Evolutionary conservation across 163 green algal genomes (phyloP).

Genomic region (Chloromonas sp.): DNA sequence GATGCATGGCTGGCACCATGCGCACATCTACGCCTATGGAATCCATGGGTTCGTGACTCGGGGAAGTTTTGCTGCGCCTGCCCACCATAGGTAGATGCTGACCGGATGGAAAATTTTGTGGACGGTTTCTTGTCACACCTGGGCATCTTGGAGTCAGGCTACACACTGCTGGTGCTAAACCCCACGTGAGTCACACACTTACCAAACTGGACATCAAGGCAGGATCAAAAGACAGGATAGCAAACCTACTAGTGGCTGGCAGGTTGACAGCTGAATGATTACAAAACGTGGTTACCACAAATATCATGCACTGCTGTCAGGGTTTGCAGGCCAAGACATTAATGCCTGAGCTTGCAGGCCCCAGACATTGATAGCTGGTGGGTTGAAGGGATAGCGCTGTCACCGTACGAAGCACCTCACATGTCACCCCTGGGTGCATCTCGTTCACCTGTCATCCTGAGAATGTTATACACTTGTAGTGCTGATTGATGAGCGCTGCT

Average conservation of each 20-base stretch:
- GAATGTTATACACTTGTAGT: too few relatives aligned
- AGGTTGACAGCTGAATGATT: neutral
- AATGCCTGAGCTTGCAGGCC: too few relatives aligned
- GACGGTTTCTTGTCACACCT: conserved; percentile 43
- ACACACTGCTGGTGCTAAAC: conserved; percentile 57
- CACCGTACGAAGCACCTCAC: too few relatives aligned
- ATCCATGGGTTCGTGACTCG: neutral
- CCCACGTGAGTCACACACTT: conserved; percentile 22
- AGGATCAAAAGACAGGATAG: neutral
- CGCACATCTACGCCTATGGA: too few relatives aligned
- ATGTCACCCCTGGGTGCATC: too few relatives aligned
- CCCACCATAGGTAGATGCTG: conserved; percentile 41
- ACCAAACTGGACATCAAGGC: neutral
- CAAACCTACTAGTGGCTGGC: too few relatives aligned
- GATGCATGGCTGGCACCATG: too few relatives aligned
- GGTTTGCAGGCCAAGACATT: too few relatives aligned
- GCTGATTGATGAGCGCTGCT: neutral
- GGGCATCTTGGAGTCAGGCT: conserved; percentile 26
- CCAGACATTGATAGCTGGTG: too few relatives aligned
- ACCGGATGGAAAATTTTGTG: conserved; percentile 48
- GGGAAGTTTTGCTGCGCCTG: neutral
- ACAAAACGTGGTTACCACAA: neutral
- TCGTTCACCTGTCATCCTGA: too few relatives aligned
- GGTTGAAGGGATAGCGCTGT: too few relatives aligned
- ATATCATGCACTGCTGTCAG: too few relatives aligned